Conservation (phyloP, 78 protist species). For the Speleostelium caveatum region DNA sequence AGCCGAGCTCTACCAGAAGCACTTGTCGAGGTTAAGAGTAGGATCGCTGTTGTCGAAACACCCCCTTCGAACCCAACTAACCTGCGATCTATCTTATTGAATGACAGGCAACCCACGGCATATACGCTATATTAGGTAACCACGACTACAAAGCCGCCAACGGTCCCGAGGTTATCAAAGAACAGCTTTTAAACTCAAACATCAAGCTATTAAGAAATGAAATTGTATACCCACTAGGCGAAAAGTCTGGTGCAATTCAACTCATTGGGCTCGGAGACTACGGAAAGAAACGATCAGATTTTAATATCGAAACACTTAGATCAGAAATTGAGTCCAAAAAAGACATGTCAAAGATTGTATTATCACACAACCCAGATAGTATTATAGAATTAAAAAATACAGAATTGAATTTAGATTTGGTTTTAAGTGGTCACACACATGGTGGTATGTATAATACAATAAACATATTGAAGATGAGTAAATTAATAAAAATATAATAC, state of each 20-base stretch:
- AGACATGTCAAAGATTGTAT: not conserved
- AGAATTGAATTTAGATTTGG: slow-evolving; percentile 17
- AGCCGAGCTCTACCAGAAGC: slow-evolving; percentile 16
- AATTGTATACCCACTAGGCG: slow-evolving; percentile 38
- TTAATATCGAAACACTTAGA: not conserved
- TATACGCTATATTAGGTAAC: slow-evolving; percentile 60
- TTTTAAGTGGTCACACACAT: slow-evolving; percentile 60
- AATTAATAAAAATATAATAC: no score
- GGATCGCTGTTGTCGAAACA: no score
- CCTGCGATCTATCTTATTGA: not conserved
- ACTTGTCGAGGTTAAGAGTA: slow-evolving; percentile 47
- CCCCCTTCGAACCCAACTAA: not conserved
- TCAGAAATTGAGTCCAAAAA: not conserved
- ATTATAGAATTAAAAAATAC: slow-evolving; percentile 1
- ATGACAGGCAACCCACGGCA: slow-evolving; percentile 26
- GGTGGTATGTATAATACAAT: slow-evolving; percentile 17
- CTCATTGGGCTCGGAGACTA: slow-evolving; percentile 49
- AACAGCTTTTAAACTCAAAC: slow-evolving; percentile 11
- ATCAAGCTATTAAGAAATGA: slow-evolving; percentile 47
- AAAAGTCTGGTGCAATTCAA: slow-evolving; percentile 24
- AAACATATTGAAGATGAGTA: no score
- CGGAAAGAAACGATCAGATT: not conserved
- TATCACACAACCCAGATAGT: slow-evolving; percentile 73
- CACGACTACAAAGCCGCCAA: slow-evolving; percentile 52
- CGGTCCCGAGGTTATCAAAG: slow-evolving; percentile 36